These are phyloP conservation scores for Zangia roseola DNA, from an alignment of 768 basidiomycete species.

Conservation along the genomic window DNA sequence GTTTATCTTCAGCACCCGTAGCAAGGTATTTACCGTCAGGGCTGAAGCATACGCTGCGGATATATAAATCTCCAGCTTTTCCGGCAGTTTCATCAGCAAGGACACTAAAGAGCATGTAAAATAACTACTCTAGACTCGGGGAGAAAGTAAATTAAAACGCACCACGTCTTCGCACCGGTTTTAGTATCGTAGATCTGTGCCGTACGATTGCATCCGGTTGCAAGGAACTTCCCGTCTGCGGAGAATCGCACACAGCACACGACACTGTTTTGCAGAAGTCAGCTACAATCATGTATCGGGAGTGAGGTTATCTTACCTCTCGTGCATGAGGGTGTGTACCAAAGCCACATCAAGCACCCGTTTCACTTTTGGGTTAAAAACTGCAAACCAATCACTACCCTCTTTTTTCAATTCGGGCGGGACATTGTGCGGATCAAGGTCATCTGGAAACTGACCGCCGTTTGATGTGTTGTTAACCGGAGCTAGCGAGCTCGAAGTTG, in stretches of 20 bases:
- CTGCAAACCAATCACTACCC: conserved; percentile 85
- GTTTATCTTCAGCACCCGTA: conserved; percentile 87
- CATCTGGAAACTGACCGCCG: conserved; percentile 34
- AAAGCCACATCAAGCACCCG: conserved; percentile 74
- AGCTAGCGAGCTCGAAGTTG: conserved; percentile 24
- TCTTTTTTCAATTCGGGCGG: conserved; percentile 48
- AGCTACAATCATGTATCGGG: neutral
- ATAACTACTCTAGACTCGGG: conserved; percentile 5
- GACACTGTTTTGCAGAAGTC: conserved; percentile 43
- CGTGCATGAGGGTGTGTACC: conserved; percentile 87
- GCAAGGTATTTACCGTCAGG: conserved; percentile 71
- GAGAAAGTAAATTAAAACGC: conserved; percentile 24
- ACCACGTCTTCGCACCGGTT: conserved; percentile 85
- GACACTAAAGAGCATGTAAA: conserved; percentile 45
- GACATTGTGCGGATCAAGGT: conserved; percentile 34
- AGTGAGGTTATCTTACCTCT: conserved; percentile 56
- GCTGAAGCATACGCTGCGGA: conserved; percentile 79
- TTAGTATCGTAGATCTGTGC: conserved; percentile 95
- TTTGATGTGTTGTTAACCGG: conserved; percentile 28
- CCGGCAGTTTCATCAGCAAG: conserved; percentile 73
- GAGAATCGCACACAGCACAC: conserved; percentile 94
- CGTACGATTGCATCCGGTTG: conserved; percentile 94
- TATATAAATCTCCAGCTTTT: conserved; percentile 83
- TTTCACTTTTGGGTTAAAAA: conserved; percentile 83
- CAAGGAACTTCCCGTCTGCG: conserved; percentile 88